Percentiles rank a stretch among this genome's conserved stretches.
Evolutionary conservation across 768 basidiomycete species (phyloP).

Genomic region (Pleurotus djamor): DNA sequence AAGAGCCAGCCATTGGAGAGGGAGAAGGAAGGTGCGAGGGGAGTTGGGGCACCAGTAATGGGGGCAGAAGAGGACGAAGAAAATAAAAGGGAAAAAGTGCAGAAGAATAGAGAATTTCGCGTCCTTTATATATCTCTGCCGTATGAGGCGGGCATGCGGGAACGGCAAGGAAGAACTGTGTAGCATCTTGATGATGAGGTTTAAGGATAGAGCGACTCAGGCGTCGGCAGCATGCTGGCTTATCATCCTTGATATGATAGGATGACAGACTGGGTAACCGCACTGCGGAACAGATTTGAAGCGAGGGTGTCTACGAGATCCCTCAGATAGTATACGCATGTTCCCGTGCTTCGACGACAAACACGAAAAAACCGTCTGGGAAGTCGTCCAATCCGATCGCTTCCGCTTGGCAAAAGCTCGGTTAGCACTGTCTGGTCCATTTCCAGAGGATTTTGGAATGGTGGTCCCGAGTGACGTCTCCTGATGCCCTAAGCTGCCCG

Average conservation of each 20-base stretch:
- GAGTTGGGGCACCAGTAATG: not conserved
- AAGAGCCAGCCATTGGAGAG: not conserved
- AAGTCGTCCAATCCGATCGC: not conserved
- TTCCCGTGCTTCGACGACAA: not conserved
- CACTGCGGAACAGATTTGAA: slow-evolving; percentile 1
- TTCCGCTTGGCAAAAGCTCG: slow-evolving; percentile 1
- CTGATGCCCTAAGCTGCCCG: too few relatives aligned
- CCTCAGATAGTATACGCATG: not conserved
- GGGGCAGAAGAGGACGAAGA: not conserved
- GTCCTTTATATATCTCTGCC: slow-evolving; percentile 4
- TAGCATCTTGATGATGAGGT: not conserved
- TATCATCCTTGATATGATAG: slow-evolving; percentile 1
- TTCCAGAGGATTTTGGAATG: not conserved
- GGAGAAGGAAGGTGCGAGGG: not conserved
- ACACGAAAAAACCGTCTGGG: not conserved
- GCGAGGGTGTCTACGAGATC: not conserved
- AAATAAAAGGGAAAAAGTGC: not conserved
- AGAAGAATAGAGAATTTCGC: not conserved
- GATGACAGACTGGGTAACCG: not conserved
- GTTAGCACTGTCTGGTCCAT: not conserved
- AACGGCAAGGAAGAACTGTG: not conserved
- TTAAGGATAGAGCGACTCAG: slow-evolving; percentile 1
- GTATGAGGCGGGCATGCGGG: not conserved
- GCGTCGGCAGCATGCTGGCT: slow-evolving; percentile 1
- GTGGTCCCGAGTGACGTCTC: not conserved